A percentile compares a stretch with the other conserved stretches of the same genome.
Conservation (phyloP, 768 basidiomycete species). For the Boletus reticuloceps region DNA sequence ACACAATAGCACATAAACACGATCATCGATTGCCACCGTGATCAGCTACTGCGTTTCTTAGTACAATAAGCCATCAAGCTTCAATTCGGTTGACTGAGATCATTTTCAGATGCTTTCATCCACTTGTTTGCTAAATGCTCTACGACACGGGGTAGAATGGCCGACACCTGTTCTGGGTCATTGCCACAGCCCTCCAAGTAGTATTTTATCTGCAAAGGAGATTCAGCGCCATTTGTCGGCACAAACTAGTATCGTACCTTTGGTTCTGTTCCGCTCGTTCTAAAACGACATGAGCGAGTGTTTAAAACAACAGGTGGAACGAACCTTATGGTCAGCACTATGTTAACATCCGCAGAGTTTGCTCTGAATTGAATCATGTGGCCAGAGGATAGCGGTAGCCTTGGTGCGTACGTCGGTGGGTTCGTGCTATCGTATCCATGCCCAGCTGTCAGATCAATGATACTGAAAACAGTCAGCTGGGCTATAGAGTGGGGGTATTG, state of each 20-base stretch:
- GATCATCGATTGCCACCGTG: too few relatives aligned
- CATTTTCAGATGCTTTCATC: conserved; percentile 62
- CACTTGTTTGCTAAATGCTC: conserved; percentile 61
- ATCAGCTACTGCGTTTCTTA: neutral
- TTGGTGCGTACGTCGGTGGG: conserved; percentile 59
- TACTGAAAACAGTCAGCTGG: conserved; percentile 53
- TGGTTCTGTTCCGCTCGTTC: conserved; percentile 89
- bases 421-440: conserved; percentile 73
- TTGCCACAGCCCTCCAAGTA: conserved; percentile 80
- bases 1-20: too few relatives aligned
- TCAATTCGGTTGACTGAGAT: conserved; percentile 35
- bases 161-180: conserved; percentile 44
- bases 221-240: neutral
- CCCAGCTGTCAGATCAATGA: conserved; percentile 67
- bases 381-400: conserved; percentile 68
- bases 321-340: conserved; percentile 72
- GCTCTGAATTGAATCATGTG: conserved; percentile 86
- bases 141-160: conserved; percentile 54
- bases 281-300: conserved; percentile 19
- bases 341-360: conserved; percentile 38
- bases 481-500: conserved; percentile 64
- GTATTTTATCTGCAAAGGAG: conserved; percentile 67
- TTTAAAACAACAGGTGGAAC: conserved; percentile 10
- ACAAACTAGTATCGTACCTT: conserved; percentile 48
- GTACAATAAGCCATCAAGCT: neutral